Evolutionary conservation across 768 basidiomycete species (phyloP).

Genomic region (Strobilomyces echinocephalus): DNA sequence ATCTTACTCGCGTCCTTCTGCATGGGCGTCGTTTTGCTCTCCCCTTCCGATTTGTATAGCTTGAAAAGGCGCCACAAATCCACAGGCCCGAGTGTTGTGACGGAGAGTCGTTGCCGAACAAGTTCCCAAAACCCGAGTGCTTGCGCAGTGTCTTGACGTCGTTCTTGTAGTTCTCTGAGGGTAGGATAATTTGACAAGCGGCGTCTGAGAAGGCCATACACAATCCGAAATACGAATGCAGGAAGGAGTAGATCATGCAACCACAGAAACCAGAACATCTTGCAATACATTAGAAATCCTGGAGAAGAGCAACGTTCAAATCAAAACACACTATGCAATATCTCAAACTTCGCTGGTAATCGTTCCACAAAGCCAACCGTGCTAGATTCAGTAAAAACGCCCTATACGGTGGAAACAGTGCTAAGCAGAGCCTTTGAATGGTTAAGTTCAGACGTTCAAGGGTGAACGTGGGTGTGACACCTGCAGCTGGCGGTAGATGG

Average conservation of each 20-base stretch:
- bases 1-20: conserved; percentile 6
- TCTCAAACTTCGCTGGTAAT: conserved; percentile 40
- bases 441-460: conserved; percentile 49
- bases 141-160: conserved; percentile 42
- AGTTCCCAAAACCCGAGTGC: conserved; percentile 52
- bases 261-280: conserved; percentile 67
- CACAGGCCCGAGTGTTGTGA: conserved; percentile 43
- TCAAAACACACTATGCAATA: conserved; percentile 47
- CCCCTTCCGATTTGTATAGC: conserved; percentile 37
- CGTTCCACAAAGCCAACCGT: conserved; percentile 52
- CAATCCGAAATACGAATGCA: conserved; percentile 42
- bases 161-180: conserved; percentile 47
- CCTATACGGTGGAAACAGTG: conserved; percentile 45
- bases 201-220: conserved; percentile 45
- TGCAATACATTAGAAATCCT: neutral
- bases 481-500: conserved; percentile 39
- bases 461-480: conserved; percentile 45
- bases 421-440: conserved; percentile 52
- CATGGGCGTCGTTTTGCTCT: conserved; percentile 29
- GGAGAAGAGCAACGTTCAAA: neutral
- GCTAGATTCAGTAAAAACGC: conserved; percentile 38
- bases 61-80: conserved; percentile 54
- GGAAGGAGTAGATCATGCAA: conserved; percentile 53
- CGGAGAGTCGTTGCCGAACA: conserved; percentile 42
- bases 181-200: conserved; percentile 53